Conservation (phyloP, 768 basidiomycete species). For the Paxillus rubicundulus region DNA sequence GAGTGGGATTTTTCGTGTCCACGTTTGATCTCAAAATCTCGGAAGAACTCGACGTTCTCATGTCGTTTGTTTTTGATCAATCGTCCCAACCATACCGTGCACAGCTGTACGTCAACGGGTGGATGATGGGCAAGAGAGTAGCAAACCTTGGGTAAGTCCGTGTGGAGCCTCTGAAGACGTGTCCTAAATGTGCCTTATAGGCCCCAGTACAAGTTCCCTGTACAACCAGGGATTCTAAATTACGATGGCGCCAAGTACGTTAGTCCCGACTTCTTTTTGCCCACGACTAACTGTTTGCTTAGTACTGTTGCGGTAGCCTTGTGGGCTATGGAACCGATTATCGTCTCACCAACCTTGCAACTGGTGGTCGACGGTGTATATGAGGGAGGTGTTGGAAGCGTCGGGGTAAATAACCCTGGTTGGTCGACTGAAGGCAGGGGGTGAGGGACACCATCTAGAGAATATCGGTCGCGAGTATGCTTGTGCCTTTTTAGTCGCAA, state of each 20-base stretch:
- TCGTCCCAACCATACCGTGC: conserved; percentile 67
- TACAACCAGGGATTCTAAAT: conserved; percentile 77
- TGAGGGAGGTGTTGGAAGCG: conserved; percentile 63
- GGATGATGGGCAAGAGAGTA: conserved; percentile 86
- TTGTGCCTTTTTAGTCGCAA: too few species aligned
- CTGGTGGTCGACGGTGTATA: conserved; percentile 55
- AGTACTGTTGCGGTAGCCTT: conserved; percentile 63
- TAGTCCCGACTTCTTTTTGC: neutral
- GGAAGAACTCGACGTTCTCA: conserved; percentile 56
- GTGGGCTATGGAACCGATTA: conserved; percentile 59
- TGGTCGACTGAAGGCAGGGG: conserved; percentile 42
- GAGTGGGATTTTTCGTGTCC: conserved; percentile 81
- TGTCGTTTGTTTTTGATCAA: conserved; percentile 72
- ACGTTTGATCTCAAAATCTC: conserved; percentile 65
- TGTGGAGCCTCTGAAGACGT: neutral
- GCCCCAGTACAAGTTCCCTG: conserved; percentile 79
- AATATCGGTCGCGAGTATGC: too few species aligned
- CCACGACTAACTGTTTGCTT: neutral
- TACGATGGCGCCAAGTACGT: conserved; percentile 67
- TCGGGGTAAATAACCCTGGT: conserved; percentile 54
- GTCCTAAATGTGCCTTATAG: conserved; percentile 32
- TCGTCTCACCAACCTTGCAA: conserved; percentile 50
- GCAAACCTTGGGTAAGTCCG: conserved; percentile 60
- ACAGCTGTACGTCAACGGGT: conserved; percentile 78
- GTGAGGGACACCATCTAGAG: neutral